A percentile compares a stretch with the other conserved stretches of the same genome.
Evolutionary conservation across 768 basidiomycete genomes (phyloP).

Genomic region (Agaricus blazei): DNA sequence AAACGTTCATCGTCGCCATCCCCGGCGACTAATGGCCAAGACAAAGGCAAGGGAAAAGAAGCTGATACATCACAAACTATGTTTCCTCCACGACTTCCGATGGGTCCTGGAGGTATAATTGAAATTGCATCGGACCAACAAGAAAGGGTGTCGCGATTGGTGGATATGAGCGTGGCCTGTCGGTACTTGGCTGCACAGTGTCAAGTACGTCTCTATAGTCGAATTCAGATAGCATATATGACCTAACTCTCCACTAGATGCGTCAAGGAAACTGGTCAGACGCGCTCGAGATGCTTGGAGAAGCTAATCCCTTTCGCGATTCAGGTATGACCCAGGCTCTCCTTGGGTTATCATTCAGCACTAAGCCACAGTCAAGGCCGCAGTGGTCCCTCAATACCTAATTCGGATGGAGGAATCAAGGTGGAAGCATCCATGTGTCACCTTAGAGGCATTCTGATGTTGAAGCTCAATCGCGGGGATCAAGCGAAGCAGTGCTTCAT

Average conservation of each 20-base stretch:
- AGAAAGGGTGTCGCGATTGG: constrained; percentile 67
- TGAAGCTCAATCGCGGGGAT: constrained; percentile 86
- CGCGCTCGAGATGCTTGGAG: constrained; percentile 89
- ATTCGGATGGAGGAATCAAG: constrained; percentile 92
- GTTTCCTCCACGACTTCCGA: constrained; percentile 44
- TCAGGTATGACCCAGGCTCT: constrained; percentile 38
- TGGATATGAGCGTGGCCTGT: constrained; percentile 94
- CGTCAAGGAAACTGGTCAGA: constrained; percentile 90
- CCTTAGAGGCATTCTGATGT: constrained; percentile 88
- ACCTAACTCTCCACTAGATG: constrained; percentile 34
- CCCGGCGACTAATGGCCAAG: constrained; percentile 38
- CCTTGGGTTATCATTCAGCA: not conserved
- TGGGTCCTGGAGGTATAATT: constrained; percentile 68
- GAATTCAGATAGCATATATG: not conserved
- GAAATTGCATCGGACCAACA: constrained; percentile 63
- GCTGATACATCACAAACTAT: constrained; percentile 23
- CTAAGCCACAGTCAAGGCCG: constrained; percentile 31
- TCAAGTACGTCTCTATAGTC: constrained; percentile 45
- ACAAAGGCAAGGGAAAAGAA: constrained; percentile 62
- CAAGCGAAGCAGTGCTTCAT: constrained; percentile 93
- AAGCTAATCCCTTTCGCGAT: constrained; percentile 82
- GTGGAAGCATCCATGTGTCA: constrained; percentile 98
- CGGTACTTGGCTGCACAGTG: constrained; percentile 96
- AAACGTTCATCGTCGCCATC: constrained; percentile 29
- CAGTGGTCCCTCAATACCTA: constrained; percentile 70